Evolutionary conservation across 1,139 yeast species (phyloP).

Genomic region (Trichomonascaceae sp.): DNA sequence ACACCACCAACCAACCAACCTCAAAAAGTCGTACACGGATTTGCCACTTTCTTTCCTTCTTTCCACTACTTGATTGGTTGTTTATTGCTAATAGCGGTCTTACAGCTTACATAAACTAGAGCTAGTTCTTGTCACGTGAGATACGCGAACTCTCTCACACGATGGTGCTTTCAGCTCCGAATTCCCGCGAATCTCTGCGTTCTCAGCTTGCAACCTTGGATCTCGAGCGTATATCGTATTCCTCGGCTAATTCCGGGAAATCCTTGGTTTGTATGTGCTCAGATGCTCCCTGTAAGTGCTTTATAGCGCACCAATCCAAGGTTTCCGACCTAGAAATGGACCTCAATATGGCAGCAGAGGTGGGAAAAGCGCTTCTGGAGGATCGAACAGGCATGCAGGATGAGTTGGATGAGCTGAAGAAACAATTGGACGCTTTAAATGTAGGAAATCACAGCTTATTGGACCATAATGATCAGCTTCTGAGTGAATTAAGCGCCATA

Average conservation of each 20-base stretch:
- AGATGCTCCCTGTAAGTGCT: constrained; percentile 15
- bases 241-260: neutral
- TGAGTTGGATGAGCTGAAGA: constrained; percentile 16
- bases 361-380: constrained; percentile 24
- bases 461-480: constrained; percentile 18
- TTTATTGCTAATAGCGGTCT: no score
- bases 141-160: neutral
- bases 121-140: neutral
- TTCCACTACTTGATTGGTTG: neutral
- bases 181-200: neutral
- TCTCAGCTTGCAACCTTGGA: neutral
- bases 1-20: neutral
- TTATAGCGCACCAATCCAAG: constrained; percentile 11
- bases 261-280: neutral
- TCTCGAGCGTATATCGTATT: neutral
- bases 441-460: constrained; percentile 15
- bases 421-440: constrained; percentile 15
- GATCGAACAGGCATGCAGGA: constrained; percentile 17
- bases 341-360: constrained; percentile 25
- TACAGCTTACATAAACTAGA: no score
- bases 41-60: neutral
- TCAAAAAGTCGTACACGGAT: neutral
- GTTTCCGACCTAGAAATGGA: constrained; percentile 21
- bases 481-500: constrained; percentile 17
- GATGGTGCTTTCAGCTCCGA: neutral